Percentiles rank a stretch among this genome's conserved stretches.
These are phyloP conservation scores for Mortierella sp. DNA, from an alignment of 371 early-diverging fungal species.

Conservation along the genomic window DNA sequence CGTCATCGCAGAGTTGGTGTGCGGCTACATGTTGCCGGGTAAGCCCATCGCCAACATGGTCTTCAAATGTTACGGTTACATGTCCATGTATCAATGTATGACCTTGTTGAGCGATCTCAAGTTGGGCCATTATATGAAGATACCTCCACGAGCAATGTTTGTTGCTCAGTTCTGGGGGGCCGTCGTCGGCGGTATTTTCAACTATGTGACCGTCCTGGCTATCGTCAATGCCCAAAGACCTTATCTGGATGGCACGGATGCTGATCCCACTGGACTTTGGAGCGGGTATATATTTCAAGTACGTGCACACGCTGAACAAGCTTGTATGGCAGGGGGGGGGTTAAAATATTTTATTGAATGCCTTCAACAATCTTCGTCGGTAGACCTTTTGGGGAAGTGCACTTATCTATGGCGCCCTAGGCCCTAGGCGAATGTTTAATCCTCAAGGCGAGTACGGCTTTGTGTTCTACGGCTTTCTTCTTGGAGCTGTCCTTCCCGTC, in stretches of 20 bases:
- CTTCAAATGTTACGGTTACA: conserved; percentile 52
- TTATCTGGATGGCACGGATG: conserved; percentile 27
- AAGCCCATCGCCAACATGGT: conserved; percentile 37
- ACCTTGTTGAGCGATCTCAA: conserved; percentile 57
- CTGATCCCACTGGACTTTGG: conserved; percentile 18
- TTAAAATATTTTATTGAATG: no score
- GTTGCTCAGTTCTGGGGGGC: conserved; percentile 68
- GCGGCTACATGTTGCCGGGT: conserved; percentile 67
- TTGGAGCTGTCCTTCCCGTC: conserved; percentile 66
- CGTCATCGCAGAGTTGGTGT: conserved; percentile 71
- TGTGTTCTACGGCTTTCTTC: conserved; percentile 60
- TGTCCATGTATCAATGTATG: conserved; percentile 61
- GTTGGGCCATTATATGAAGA: conserved; percentile 71
- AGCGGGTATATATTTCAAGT: no score
- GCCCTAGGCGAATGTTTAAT: conserved; percentile 75
- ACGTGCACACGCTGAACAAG: no score
- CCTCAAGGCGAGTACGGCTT: conserved; percentile 63
- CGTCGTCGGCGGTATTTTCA: conserved; percentile 40
- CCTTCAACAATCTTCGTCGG: no score
- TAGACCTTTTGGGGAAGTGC: conserved; percentile 19
- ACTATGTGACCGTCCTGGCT: conserved; percentile 58
- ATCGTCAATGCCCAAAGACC: conserved; percentile 60
- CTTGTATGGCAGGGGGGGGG: no score
- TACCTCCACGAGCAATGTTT: conserved; percentile 74
- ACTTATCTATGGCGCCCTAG: conserved; percentile 69